Percentiles rank a stretch among this genome's conserved stretches.
These are phyloP conservation scores for Ilex asprella DNA, from an alignment of 257 asterid species.

Conservation along the genomic window DNA sequence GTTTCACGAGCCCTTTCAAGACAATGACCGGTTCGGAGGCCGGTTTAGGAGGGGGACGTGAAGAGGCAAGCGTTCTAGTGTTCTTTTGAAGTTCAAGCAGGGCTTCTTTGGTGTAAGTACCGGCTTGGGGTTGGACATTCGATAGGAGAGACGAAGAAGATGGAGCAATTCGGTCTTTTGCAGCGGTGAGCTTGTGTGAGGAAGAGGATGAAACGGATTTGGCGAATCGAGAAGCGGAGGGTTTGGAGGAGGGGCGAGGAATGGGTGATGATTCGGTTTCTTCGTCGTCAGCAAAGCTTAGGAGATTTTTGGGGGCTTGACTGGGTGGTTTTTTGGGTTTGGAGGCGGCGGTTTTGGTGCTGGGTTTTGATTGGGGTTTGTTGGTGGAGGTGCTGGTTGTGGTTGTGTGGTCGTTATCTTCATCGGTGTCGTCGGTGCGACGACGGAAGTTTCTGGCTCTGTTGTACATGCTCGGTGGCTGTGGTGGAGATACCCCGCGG, in stretches of 20 bases:
- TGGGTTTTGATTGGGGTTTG: slow-evolving; percentile 21
- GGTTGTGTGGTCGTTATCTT: slow-evolving; percentile 28
- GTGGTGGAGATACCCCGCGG: neutral
- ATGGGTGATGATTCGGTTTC: slow-evolving; percentile 40
- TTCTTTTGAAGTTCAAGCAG: slow-evolving; percentile 95
- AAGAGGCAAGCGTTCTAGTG: slow-evolving; percentile 62
- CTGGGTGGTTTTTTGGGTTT: slow-evolving; percentile 49
- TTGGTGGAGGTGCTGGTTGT: slow-evolving; percentile 12
- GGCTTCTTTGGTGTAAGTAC: slow-evolving; percentile 82
- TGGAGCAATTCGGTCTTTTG: slow-evolving; percentile 49
- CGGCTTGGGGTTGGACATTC: slow-evolving; percentile 93
- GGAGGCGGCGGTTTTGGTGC: slow-evolving; percentile 32
- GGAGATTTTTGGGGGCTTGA: slow-evolving; percentile 48
- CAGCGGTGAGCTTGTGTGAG: slow-evolving; percentile 51
- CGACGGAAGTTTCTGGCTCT: slow-evolving; percentile 82
- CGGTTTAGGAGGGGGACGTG: slow-evolving; percentile 41
- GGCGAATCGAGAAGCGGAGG: slow-evolving; percentile 34
- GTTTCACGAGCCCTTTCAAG: slow-evolving; percentile 74
- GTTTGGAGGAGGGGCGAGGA: slow-evolving; percentile 45
- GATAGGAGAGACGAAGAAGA: slow-evolving; percentile 56
- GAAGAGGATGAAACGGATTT: slow-evolving; percentile 28
- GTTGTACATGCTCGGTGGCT: slow-evolving; percentile 41
- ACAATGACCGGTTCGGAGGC: slow-evolving; percentile 54
- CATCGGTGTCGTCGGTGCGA: slow-evolving; percentile 59
- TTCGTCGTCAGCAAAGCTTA: slow-evolving; percentile 82